Percentiles rank a stretch among this genome's conserved stretches.
Evolutionary conservation across 202 grass and related monocot species (phyloP).

Genomic region (Panicum virgatum): DNA sequence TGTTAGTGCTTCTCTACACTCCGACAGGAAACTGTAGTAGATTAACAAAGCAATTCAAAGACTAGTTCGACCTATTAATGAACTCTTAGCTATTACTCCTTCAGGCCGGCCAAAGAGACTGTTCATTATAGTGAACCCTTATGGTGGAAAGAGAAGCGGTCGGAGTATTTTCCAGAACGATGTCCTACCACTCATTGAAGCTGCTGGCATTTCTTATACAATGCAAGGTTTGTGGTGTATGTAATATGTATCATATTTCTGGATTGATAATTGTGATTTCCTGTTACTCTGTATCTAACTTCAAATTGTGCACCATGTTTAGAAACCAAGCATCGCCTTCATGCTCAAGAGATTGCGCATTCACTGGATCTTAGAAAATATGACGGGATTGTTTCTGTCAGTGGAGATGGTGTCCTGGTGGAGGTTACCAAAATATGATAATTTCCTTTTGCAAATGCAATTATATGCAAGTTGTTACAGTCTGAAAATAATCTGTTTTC

Average conservation of each 20-base stretch:
- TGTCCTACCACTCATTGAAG: conserved; percentile 73
- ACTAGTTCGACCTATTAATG: not conserved
- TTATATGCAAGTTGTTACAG: not conserved
- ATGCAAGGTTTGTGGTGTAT: conserved; percentile 75
- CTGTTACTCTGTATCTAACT: conserved; percentile 23
- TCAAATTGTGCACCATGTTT: conserved; percentile 35
- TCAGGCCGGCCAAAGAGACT: conserved; percentile 82
- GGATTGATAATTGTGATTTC: not conserved
- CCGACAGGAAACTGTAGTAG: not conserved
- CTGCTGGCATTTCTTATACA: conserved; percentile 67
- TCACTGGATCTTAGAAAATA: conserved; percentile 84
- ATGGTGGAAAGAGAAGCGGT: conserved; percentile 80
- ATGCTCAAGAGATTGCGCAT: conserved; percentile 81
- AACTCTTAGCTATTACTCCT: conserved; percentile 13
- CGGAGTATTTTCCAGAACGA: conserved; percentile 64
- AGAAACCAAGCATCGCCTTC: conserved; percentile 85
- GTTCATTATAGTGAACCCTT: conserved; percentile 93
- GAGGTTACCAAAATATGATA: conserved; percentile 64
- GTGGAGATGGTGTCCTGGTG: conserved; percentile 91
- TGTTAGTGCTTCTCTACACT: not conserved
- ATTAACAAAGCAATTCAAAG: not conserved
- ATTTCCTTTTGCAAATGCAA: not conserved
- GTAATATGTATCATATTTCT: not conserved
- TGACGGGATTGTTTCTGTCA: conserved; percentile 92
- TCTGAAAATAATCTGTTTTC: not conserved